Base-by-base conservation (phyloP, 208 protist species). In the Trypanosoma brucei region DNA sequence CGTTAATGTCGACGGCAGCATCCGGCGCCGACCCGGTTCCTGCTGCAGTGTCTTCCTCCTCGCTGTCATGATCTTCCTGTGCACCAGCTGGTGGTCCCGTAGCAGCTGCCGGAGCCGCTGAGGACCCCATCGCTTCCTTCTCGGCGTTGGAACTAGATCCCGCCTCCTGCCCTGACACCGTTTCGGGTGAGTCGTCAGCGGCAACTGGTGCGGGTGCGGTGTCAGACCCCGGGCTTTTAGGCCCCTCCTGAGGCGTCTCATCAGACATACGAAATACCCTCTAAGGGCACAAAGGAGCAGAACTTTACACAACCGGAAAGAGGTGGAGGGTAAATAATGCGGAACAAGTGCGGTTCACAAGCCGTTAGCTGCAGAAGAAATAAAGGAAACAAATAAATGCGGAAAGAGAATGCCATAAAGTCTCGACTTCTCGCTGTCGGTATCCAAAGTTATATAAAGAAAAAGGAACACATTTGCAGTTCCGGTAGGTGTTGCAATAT, bases 1-100 rank as follows among this genome's bases (percentile, higher is more conserved):
- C 69, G 49, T 77, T 78, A 31, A 73, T 66, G 39, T 73, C 66
- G 36, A 66, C 54, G 5, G 59, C 31, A 33, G 75, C 59, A 14
- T 79, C 72, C 5, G 34, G 45, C 11, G 54, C 56, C 31, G 55
- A 46, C 8, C 42, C 14, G 11, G 36, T 34, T 54, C 22, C 53
- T 40, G 22, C 52, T 22, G 68, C 56, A 36, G 55, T 63, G 6
- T 65, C 57, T 9, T 39, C 55, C 35, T 67, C 68, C 1, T 34
- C 55, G 36, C 51, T 54, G 45, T 55, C 54, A 49, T 59, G 49
- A 2, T 76, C 59, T 11, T 59, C 38, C 11, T 50, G 34, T 40
- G 7, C 33, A n/a, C 45, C 58, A 8, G 13, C 44, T 22, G 34
- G 55, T n/a, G 30, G 34, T 40, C 5, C 14, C 0, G 45, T n/a